Conservation (phyloP, 2,329 filamentous ascomycete genomes). For the Onygenales sp. region DNA sequence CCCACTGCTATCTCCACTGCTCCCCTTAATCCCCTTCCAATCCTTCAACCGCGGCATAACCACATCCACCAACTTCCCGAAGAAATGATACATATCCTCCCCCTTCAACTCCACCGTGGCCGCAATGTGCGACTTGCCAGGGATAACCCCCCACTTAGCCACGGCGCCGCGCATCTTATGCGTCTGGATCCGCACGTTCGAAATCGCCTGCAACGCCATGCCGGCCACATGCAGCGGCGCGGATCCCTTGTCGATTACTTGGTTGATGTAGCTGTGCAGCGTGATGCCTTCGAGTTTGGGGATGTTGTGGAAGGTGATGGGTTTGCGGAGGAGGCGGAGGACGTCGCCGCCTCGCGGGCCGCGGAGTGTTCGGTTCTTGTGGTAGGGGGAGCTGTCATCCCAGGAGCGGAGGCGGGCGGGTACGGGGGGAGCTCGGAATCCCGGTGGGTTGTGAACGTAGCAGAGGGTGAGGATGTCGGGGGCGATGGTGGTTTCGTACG, state of each 20-base stretch:
- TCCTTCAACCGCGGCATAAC: slow-evolving; percentile 95
- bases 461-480: slow-evolving; percentile 80
- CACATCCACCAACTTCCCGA: slow-evolving; percentile 81
- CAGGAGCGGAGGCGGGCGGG: slow-evolving; percentile 67
- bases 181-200: slow-evolving; percentile 61
- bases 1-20: slow-evolving; percentile 75
- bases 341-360: slow-evolving; percentile 69
- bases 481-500: slow-evolving; percentile 76
- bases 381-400: slow-evolving; percentile 88
- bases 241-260: slow-evolving; percentile 58
- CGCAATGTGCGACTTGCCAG: slow-evolving; percentile 58
- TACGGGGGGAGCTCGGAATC: slow-evolving; percentile 50
- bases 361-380: slow-evolving; percentile 78
- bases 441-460: slow-evolving; percentile 78
- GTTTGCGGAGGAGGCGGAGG: slow-evolving; percentile 41
- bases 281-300: slow-evolving; percentile 74
- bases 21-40: slow-evolving; percentile 70
- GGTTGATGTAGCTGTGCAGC: slow-evolving; percentile 65
- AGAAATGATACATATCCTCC: slow-evolving; percentile 77
- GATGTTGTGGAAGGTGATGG: slow-evolving; percentile 70
- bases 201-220: slow-evolving; percentile 77
- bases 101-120: slow-evolving; percentile 70
- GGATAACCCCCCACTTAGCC: slow-evolving; percentile 62
- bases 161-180: slow-evolving; percentile 64
- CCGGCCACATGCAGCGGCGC: slow-evolving; percentile 72